Conservation (phyloP, 768 basidiomycete species). For the Mycena latifolia region DNA sequence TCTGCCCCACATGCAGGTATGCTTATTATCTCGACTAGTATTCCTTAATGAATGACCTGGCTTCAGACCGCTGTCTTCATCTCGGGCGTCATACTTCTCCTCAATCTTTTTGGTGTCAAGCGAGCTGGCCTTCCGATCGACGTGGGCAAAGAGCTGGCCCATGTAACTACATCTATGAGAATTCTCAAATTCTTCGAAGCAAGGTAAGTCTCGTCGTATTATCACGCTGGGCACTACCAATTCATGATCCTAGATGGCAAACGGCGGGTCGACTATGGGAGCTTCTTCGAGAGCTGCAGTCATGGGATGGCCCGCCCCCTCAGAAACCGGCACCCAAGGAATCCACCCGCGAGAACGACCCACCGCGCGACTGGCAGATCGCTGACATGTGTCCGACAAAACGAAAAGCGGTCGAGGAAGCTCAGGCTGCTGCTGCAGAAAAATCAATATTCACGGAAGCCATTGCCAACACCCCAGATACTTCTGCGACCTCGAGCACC, state of each 20-base stretch:
- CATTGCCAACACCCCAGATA: neutral
- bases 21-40: neutral
- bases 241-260: conserved; percentile 25
- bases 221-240: neutral
- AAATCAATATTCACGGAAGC: conserved; percentile 14
- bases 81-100: conserved; percentile 57
- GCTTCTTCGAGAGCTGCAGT: conserved; percentile 30
- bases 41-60: neutral
- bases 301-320: conserved; percentile 35
- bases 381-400: conserved; percentile 31
- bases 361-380: neutral
- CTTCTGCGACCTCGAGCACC: neutral
- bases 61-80: conserved; percentile 17
- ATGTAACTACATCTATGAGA: conserved; percentile 55
- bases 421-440: neutral
- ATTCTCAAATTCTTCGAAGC: conserved; percentile 39
- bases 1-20: conserved; percentile 31
- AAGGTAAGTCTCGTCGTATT: conserved; percentile 7
- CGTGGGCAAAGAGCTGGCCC: conserved; percentile 48
- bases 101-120: conserved; percentile 57
- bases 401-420: conserved; percentile 4
- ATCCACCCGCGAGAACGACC: neutral
- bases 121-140: conserved; percentile 46
- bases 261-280: conserved; percentile 33
- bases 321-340: conserved; percentile 10